A percentile compares a stretch with the other conserved stretches of the same genome.
These are phyloP conservation scores for Penicillium hordei DNA, from an alignment of 2,329 filamentous ascomycete genomes.

Conservation along the genomic window DNA sequence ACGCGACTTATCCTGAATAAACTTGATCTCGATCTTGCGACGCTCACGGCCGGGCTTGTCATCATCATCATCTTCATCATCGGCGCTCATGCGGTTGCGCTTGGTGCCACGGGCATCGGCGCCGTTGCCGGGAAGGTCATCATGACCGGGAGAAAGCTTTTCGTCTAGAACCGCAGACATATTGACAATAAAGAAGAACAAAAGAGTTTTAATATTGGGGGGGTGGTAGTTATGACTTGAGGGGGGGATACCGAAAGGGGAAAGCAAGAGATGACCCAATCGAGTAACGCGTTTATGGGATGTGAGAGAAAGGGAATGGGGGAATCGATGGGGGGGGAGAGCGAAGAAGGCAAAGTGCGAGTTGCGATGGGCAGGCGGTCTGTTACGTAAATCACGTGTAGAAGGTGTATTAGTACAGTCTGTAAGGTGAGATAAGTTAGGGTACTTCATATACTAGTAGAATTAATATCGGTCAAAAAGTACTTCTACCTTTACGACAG, in stretches of 20 bases:
- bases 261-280: conserved; percentile 47
- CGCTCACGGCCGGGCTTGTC: conserved; percentile 97
- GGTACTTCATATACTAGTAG: not conserved
- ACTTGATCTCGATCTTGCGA: conserved; percentile 99
- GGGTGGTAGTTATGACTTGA: conserved; percentile 10
- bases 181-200: conserved; percentile 64
- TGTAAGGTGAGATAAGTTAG: not conserved
- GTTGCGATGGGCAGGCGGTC: conserved; percentile 29
- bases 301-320: conserved; percentile 34
- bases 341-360: conserved; percentile 40
- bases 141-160: conserved; percentile 72
- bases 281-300: conserved; percentile 48
- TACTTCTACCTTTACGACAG: not conserved
- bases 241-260: conserved; percentile 43
- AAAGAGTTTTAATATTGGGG: conserved; percentile 10
- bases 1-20: conserved; percentile 99
- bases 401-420: not conserved
- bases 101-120: conserved; percentile 79
- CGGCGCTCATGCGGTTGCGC: conserved; percentile 76
- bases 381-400: conserved; percentile 29
- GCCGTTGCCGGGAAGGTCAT: conserved; percentile 63
- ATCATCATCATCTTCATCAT: conserved; percentile 96
- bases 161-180: conserved; percentile 76
- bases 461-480: not conserved
- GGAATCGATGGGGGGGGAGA: conserved; percentile 33